Conservation (phyloP, 2,329 filamentous ascomycete genomes). For the Sphaceloma murrayae region DNA sequence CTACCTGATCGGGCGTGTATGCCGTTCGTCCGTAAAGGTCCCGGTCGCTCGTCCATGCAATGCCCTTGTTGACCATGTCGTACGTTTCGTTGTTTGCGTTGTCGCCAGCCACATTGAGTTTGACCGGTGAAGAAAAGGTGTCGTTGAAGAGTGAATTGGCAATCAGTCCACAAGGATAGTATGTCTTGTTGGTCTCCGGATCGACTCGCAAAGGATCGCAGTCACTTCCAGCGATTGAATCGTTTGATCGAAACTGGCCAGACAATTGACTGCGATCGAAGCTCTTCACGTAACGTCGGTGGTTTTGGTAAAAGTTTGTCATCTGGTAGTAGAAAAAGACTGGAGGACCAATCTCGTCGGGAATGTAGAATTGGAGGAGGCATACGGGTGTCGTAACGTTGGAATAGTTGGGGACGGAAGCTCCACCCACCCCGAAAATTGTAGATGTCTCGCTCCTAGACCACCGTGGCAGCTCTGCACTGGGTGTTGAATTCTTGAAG, state of each 20-base stretch:
- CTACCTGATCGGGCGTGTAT: slow-evolving; percentile 56
- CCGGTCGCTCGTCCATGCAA: slow-evolving; percentile 79
- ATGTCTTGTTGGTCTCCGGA: slow-evolving; percentile 50
- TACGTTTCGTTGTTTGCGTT: slow-evolving; percentile 47
- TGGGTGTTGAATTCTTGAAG: slow-evolving; percentile 49
- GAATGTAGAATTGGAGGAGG: slow-evolving; percentile 67
- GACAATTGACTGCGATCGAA: slow-evolving; percentile 76
- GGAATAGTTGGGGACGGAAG: slow-evolving; percentile 19
- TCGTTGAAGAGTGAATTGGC: slow-evolving; percentile 98
- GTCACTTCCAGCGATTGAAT: slow-evolving; percentile 55
- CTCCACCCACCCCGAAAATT: slow-evolving; percentile 21
- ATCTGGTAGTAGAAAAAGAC: slow-evolving; percentile 92
- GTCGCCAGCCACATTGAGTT: slow-evolving; percentile 44
- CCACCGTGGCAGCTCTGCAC: slow-evolving; percentile 25
- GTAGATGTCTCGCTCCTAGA: slow-evolving; percentile 20
- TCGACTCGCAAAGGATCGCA: slow-evolving; percentile 58
- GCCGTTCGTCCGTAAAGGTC: slow-evolving; percentile 64
- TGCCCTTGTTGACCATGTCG: slow-evolving; percentile 64
- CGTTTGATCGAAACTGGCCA: slow-evolving; percentile 53
- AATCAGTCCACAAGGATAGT: slow-evolving; percentile 91
- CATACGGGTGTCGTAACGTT: slow-evolving; percentile 46
- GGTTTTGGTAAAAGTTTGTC: slow-evolving; percentile 98
- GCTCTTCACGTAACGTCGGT: slow-evolving; percentile 88
- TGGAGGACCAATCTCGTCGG: slow-evolving; percentile 67
- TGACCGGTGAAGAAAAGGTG: slow-evolving; percentile 59